These are phyloP conservation scores for Nicotiana sylvestris DNA, from an alignment of 257 asterid genomes.

Conservation along the genomic window DNA sequence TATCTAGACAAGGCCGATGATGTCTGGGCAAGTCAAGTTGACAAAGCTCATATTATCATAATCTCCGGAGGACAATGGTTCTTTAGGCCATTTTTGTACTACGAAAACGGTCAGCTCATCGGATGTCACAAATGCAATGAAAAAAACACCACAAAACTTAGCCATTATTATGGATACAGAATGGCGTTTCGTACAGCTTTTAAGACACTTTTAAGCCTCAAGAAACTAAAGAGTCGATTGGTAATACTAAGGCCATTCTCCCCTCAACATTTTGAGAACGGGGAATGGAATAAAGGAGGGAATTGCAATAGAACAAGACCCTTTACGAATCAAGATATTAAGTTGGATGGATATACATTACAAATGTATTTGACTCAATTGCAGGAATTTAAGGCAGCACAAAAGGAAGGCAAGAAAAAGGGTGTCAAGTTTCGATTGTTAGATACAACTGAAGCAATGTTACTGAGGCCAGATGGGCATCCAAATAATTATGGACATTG, in stretches of 20 bases:
- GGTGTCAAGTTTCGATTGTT: slow-evolving; percentile 34
- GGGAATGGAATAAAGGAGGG: slow-evolving; percentile 57
- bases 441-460: slow-evolving; percentile 49
- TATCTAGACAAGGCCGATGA: slow-evolving; percentile 18
- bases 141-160: slow-evolving; percentile 32
- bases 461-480: slow-evolving; percentile 64
- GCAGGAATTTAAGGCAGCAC: slow-evolving; percentile 44
- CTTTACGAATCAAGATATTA: slow-evolving; percentile 32
- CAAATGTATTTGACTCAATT: slow-evolving; percentile 44
- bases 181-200: slow-evolving; percentile 47
- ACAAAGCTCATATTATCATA: slow-evolving; percentile 13
- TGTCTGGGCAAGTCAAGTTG: slow-evolving; percentile 17
- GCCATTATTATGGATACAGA: slow-evolving; percentile 30
- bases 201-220: slow-evolving; percentile 9
- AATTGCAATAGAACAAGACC: slow-evolving; percentile 48
- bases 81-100: slow-evolving; percentile 38
- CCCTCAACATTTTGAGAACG: slow-evolving; percentile 59
- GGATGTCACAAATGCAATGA: slow-evolving; percentile 51
- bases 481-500: slow-evolving; percentile 62
- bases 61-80: slow-evolving; percentile 28
- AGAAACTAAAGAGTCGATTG: slow-evolving; percentile 20
- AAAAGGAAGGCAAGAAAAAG: slow-evolving; percentile 24
- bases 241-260: slow-evolving; percentile 45
- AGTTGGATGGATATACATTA: slow-evolving; percentile 30
- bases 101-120: slow-evolving; percentile 23